Base-by-base conservation (phyloP, 225 moss, liverwort and hornwort species). In the Polytrichum formosum region DNA sequence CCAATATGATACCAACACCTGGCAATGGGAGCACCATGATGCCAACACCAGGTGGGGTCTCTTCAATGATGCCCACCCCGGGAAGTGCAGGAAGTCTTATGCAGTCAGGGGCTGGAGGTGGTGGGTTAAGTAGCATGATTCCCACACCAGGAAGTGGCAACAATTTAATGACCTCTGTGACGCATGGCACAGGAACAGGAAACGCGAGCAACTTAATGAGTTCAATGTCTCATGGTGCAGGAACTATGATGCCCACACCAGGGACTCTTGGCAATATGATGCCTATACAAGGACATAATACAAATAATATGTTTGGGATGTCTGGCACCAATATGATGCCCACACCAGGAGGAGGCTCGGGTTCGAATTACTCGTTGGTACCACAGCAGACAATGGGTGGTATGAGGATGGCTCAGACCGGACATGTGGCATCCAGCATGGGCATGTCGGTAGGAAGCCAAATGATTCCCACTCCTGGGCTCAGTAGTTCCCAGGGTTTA, bases 381-480 rank as follows among this genome's bases (percentile, higher is more conserved):
- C 82, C 84, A 61, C 92, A 87, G 70, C 92, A 92, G 74, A 83
- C 83, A 31, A 76, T 90, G 65, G 75, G 85, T 74, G 79, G 80
- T 17, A 78, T 94, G 76, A 90, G 97, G 76, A 78, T 90, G 75
- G 18, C 84, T 77, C 94, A 91, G 69, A 97, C 88, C 76, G 93
- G 93, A 35, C 90, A 84, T 74, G 66, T 83, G 55, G 76, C 86
- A 19, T 84, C 90, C 66, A 90, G 76, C 80, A 82, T 91, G 76
- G 85, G 89, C 68, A 73, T 91, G 79, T 70, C 84, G 55, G 83
- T 68, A 61, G 96, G 92, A 74, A 91, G 92, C 70, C 97, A 94
- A 74, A 97, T 97, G 97, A 97, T 97, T 70, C 94, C 97, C 37
- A 97, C 97, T 59, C 97, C 97, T 17, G 97, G 97, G 53, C 77